Evolutionary conservation across 495 filamentous ascomycete genomes (phyloP), one percentile per base, ranked within the genome.

Genomic region (Trypethelium eluteriae): DNA sequence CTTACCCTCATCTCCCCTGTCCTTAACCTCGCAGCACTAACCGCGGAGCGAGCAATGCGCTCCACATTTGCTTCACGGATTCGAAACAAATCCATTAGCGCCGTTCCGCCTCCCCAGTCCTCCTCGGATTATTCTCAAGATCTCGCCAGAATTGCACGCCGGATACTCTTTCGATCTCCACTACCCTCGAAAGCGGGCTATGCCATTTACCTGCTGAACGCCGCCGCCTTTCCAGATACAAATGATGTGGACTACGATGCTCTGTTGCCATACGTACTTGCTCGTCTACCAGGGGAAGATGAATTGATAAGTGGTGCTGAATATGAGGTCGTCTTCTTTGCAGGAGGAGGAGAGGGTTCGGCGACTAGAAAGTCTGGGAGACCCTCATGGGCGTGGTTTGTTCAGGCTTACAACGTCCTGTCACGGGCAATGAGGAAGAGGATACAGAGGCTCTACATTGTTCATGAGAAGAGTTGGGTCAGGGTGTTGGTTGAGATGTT

Each of bases 251-350:
- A 84, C 73, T 85, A 84, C 69, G 81, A 85, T 62, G 74, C 75
- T 44, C 74, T 85, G 10, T 70, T 85, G n/a, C 82, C 83, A 0
- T 85, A 85, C 63, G 82, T 85, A 11, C 76, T 85, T n/a, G 78
- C 78, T 6, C 70, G 82, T 57, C 70, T 85, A 32, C 83, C 83
- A 1, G 77, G 77, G 2, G 81, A 85, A 47, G 83, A 85, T 38
- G 83, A 85, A 50, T 68, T 85, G 56, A 71, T 81, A 2, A 73
- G 74, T 2, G 82, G 83, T 4, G 77, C 72, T 3, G 80, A 80
- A 50, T 85, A 85, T 70, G 81, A 82, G 68, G 76, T 85, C 39
- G 70, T 85, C 12, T 84, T 85, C 71, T 84, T 85, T 66, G 83
- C 83, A 7, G 81, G 81, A 18, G 81, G 79, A 3, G 75, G 73